Percentiles rank a stretch among this genome's conserved stretches.
These are phyloP conservation scores for Sporothrix brasiliensis DNA, from an alignment of 2,329 filamentous ascomycete genomes.

Conservation along the genomic window DNA sequence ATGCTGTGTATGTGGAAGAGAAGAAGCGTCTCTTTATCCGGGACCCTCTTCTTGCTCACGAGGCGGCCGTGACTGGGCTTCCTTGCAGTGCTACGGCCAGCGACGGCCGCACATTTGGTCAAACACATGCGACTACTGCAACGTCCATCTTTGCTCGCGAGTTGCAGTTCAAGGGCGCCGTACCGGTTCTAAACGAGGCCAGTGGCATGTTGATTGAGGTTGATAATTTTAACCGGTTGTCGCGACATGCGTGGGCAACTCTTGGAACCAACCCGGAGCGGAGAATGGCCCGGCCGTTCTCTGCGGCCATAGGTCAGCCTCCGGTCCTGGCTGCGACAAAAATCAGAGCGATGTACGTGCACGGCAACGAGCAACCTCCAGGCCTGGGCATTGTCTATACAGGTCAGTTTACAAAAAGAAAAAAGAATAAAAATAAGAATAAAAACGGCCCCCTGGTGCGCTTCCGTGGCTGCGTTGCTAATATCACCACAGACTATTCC, in stretches of 20 bases:
- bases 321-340: not conserved
- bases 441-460: no score
- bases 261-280: not conserved
- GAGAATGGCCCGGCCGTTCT: not conserved
- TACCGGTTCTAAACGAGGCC: slow-evolving; percentile 16
- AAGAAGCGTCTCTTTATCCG: not conserved
- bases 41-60: slow-evolving; percentile 11
- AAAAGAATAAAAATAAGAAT: no score
- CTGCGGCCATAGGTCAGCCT: not conserved
- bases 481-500: slow-evolving; percentile 38
- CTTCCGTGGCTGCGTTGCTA: not conserved
- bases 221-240: not conserved
- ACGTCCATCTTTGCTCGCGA: not conserved
- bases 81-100: not conserved
- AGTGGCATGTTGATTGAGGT: not conserved
- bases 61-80: not conserved
- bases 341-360: slow-evolving; percentile 33
- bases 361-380: slow-evolving; percentile 45
- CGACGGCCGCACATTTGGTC: slow-evolving; percentile 14
- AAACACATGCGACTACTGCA: not conserved
- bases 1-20: not conserved
- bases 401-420: slow-evolving; percentile 41
- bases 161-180: slow-evolving; percentile 3
- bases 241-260: not conserved
- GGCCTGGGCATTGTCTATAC: slow-evolving; percentile 50